A percentile compares a stretch with the other conserved stretches of the same genome.
Evolutionary conservation across 2,329 filamentous ascomycete genomes (phyloP).

Genomic region (Fusarium palustre): DNA sequence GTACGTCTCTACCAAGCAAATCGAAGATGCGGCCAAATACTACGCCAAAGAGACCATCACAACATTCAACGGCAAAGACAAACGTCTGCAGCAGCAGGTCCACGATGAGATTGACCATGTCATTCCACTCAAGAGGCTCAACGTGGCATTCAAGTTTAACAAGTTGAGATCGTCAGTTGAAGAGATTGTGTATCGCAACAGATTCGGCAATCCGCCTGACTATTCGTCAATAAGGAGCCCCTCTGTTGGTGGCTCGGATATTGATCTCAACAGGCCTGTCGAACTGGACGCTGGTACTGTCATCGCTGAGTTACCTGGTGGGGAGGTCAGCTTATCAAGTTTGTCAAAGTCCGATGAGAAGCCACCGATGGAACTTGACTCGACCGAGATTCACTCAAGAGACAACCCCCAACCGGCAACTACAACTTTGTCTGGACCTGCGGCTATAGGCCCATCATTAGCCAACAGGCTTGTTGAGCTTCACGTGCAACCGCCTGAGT

Average conservation of each 20-base stretch:
- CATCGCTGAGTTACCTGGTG: constrained; percentile 31
- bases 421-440: background rate
- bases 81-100: constrained; percentile 39
- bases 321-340: background rate
- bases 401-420: background rate
- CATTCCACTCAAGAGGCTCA: constrained; percentile 41
- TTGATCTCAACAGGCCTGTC: background rate
- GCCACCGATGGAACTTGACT: constrained; percentile 29
- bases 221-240: constrained; percentile 33
- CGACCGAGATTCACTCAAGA: constrained; percentile 2
- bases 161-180: constrained; percentile 36
- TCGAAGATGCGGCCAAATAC: constrained; percentile 44
- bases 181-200: constrained; percentile 40
- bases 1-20: constrained; percentile 45
- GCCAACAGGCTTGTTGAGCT: constrained; percentile 25
- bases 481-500: constrained; percentile 33
- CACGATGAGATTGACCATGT: constrained; percentile 45
- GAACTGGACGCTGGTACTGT: constrained; percentile 15
- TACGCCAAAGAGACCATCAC: constrained; percentile 37
- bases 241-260: constrained; percentile 20
- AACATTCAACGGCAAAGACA: constrained; percentile 40
- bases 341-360: background rate
- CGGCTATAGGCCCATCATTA: background rate
- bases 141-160: constrained; percentile 43
- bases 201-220: constrained; percentile 28